Evolutionary conservation across 805 yeast species (phyloP), one percentile per base, ranked within the genome.

Genomic region (Blastobotrys americana): DNA sequence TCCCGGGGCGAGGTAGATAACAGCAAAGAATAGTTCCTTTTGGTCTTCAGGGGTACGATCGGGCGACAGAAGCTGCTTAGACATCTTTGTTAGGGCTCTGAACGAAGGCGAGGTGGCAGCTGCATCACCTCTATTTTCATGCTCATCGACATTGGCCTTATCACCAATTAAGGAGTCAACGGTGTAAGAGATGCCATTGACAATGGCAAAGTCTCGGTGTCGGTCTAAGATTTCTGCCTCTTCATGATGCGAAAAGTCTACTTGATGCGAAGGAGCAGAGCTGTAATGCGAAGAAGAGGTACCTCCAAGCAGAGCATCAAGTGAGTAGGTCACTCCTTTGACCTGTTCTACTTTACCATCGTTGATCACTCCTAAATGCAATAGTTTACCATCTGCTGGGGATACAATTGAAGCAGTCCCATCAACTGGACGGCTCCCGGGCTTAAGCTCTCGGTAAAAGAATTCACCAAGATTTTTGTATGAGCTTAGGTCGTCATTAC

Each of bases 1-100:
- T 34, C 99, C 99, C 0, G 99, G 99, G 0, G 97, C 96, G 43
- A 93, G 71, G 61, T 93, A 93, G 16, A 93, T 86, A 16, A 93
- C 99, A 1, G 96, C 82, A 63, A 82, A 93, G 58, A 73, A 90
- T 45, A 93, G 69, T 54, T 78, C 76, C 43, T 78, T 83, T 35
- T 75, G 73, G 18, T 62, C 55, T 18, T 69, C 48, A 10, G 55
- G 50, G 13, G 53, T 46, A 39, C 52, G 46, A 22, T 56, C 57
- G 16, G 62, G 57, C 16, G 48, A 43, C 33, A 52, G 45, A 8
- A 54, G 44, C 20, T 50, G 56, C 44, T 46, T 46, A 3, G 55
- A 42, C 13, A 56, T 51, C 17, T 51, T 47, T 8, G 31, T 8
- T 8, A 25, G 31, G 8, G 31, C 31, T 13, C 31, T 8, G 31